Percentiles rank a stretch among this genome's conserved stretches.
Evolutionary conservation across 768 basidiomycete genomes (phyloP).

Genomic region (Cubamyces sp.): DNA sequence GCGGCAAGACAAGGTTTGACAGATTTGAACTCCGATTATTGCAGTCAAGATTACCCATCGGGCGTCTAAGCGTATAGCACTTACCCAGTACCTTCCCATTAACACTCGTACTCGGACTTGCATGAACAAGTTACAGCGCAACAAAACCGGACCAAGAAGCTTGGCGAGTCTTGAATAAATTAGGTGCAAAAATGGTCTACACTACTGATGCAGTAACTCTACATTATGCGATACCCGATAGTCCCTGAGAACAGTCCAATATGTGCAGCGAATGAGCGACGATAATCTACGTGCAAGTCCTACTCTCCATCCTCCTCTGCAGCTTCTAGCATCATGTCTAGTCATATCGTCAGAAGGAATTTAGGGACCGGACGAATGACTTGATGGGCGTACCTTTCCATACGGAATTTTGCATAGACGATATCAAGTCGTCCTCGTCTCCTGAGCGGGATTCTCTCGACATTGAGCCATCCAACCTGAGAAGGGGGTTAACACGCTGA

Average conservation of each 20-base stretch:
- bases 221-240: conserved; percentile 16
- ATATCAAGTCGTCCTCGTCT: conserved; percentile 49
- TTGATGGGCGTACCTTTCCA: conserved; percentile 62
- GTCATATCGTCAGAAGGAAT: neutral
- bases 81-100: neutral
- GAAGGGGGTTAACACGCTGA: neutral
- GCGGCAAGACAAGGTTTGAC: conserved; percentile 8
- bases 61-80: no score
- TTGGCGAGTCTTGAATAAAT: conserved; percentile 15
- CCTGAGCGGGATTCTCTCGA: conserved; percentile 27
- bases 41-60: neutral
- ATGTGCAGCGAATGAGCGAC: conserved; percentile 20
- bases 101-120: no score
- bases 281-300: conserved; percentile 9
- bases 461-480: conserved; percentile 33
- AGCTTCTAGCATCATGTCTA: conserved; percentile 51
- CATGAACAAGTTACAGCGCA: neutral
- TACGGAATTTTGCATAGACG: conserved; percentile 66
- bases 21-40: conserved; percentile 7
- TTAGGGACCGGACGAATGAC: neutral
- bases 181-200: conserved; percentile 24
- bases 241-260: conserved; percentile 14
- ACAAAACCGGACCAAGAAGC: neutral
- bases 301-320: conserved; percentile 44
- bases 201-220: conserved; percentile 29